Percentiles rank a stretch among this genome's conserved stretches.
phyloP scores from a whole-genome alignment of 106 monocot species.

The Chionographis japonica region DNA sequence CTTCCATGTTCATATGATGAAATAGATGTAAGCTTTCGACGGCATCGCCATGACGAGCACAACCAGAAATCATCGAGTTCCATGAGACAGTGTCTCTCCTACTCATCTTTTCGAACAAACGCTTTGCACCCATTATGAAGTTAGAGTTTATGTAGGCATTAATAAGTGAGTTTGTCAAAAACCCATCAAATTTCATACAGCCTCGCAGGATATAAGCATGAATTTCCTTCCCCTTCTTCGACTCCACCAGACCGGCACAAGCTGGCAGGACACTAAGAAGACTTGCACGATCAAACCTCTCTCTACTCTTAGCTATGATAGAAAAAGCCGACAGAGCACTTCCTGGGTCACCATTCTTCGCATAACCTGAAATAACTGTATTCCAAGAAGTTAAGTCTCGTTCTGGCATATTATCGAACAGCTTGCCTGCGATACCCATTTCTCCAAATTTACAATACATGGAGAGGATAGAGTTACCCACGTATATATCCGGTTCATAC shows the following conservation, averaged over 20 bases:
- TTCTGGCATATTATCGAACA: conserved; percentile 39
- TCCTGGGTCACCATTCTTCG: conserved; percentile 19
- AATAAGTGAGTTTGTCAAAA: conserved; percentile 34
- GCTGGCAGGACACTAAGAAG: conserved; percentile 43
- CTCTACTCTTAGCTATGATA: background rate
- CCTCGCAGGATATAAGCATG: conserved; percentile 33
- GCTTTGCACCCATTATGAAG: conserved; percentile 28
- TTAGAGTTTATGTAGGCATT: conserved; percentile 32
- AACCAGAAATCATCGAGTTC: conserved; percentile 45
- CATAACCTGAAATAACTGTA: conserved; percentile 36
- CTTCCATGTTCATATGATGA: conserved; percentile 23
- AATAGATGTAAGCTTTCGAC: conserved; percentile 32
- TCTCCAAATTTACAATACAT: conserved; percentile 49
- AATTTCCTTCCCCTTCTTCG: conserved; percentile 48
- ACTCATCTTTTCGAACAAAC: conserved; percentile 36
- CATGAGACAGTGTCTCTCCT: conserved; percentile 35
- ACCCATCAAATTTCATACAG: conserved; percentile 10
- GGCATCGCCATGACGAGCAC: conserved; percentile 25
- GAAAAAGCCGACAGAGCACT: conserved; percentile 20
- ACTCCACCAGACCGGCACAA: conserved; percentile 32
- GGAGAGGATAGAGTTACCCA: conserved; percentile 37
- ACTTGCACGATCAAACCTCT: conserved; percentile 17
- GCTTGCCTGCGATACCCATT: conserved; percentile 19
- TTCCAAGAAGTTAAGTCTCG: conserved; percentile 52
- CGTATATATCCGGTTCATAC: conserved; percentile 34